Percentiles rank a stretch among this genome's conserved stretches.
phyloP scores from a whole-genome alignment of 1,139 yeast genomes.

The Insectozyma bohioensis region DNA sequence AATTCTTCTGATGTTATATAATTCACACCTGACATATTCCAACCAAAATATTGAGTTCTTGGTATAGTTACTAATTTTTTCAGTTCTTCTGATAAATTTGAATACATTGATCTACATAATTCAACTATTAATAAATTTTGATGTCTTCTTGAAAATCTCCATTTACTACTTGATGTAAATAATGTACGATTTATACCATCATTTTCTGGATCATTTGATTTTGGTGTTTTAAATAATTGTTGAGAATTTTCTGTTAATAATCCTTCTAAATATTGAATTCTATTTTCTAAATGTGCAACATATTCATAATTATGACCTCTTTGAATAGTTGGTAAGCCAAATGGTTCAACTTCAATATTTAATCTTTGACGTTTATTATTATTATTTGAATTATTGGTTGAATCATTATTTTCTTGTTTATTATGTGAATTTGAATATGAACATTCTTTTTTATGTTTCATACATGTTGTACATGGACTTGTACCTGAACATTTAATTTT shows the following conservation, averaged over 20 bases:
- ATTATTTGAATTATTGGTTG: neutral
- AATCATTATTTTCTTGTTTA: neutral
- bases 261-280: conserved; percentile 41
- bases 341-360: conserved; percentile 14
- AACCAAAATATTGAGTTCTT: conserved; percentile 60
- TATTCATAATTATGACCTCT: conserved; percentile 19
- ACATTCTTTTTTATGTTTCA: conserved; percentile 45
- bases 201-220: conserved; percentile 18
- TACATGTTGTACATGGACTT: conserved; percentile 54
- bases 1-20: conserved; percentile 43
- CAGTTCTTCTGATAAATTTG: conserved; percentile 38
- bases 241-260: conserved; percentile 23
- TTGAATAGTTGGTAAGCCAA: conserved; percentile 21
- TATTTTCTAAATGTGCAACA: conserved; percentile 35
- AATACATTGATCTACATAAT: conserved; percentile 41
- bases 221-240: conserved; percentile 17
- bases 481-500: conserved; percentile 65
- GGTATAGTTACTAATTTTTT: conserved; percentile 46
- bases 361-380: neutral
- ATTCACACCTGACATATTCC: conserved; percentile 64
- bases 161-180: conserved; percentile 35
- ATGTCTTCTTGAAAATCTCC: conserved; percentile 53
- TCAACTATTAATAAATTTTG: conserved; percentile 49
- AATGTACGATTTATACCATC: conserved; percentile 20
- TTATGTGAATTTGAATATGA: conserved; percentile 14